Base-by-base conservation (phyloP, 2,329 filamentous ascomycete genomes). In the Sphaerulina populicola region DNA sequence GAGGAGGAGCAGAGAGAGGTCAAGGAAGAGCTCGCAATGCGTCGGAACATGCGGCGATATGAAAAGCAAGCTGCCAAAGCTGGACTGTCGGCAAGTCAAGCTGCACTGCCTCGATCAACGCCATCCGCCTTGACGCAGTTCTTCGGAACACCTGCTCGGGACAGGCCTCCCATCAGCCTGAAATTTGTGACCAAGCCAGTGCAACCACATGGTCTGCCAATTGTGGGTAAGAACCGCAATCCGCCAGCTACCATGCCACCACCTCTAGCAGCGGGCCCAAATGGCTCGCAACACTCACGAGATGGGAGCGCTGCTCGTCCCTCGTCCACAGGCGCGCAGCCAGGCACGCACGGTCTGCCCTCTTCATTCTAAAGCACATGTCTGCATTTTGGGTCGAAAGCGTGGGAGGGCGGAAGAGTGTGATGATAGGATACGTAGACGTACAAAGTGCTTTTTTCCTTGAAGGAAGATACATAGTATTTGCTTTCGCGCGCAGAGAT, bases 1-100 rank as follows among this genome's bases (percentile, higher is more conserved):
- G 63, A 59, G 11, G 60, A 64, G 31, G 67, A 69, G 50, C 44
- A 57, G 39, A 51, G 44, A 8, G 60, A 64, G 39, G 63, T 66
- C 3, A 53, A 63, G 30, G 55, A 57, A 14, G 62, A 64, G 57
- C 67, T 83, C 79, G 44, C 47, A 4, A 21, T 31, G 43, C 43
- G 47, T 14, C 80, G 80, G 5, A 44, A 44, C 6, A 23, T 36
- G 14, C 44, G 65, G 82, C 68, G 62, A 79, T 73, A 43, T 80
- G 80, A 60, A 75, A 76, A 57, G 79, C 79, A 53, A 79, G 80
- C 68, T 77, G 77, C 78, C 78, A 96, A 62, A 35, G 29, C 29
- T 15, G 46, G 45, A 27, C 29, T 60, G 94, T 81, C 53, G 86
- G 81, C 74, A 5, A 49, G 51, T 39, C 51, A 53, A 29, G 30